These are phyloP conservation scores for Taxawa tesnikishii DNA, from an alignment of 2,329 filamentous ascomycete genomes.

Conservation along the genomic window DNA sequence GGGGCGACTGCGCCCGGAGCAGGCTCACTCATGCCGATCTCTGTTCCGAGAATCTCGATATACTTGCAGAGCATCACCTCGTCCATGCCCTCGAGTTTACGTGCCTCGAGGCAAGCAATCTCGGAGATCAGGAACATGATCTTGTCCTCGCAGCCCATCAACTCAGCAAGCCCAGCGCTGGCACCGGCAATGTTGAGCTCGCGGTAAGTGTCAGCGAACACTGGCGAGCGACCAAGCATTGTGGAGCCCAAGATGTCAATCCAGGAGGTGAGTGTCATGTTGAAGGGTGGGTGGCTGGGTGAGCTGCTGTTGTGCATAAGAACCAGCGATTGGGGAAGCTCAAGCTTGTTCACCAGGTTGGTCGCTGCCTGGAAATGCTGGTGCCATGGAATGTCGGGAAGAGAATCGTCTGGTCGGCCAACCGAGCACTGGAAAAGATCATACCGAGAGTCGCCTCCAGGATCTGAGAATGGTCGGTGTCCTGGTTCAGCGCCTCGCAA, in stretches of 20 bases:
- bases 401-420: slow-evolving; percentile 68
- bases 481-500: slow-evolving; percentile 66
- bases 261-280: slow-evolving; percentile 90
- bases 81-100: slow-evolving; percentile 73
- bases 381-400: slow-evolving; percentile 91
- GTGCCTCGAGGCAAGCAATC: slow-evolving; percentile 85
- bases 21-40: slow-evolving; percentile 71
- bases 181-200: slow-evolving; percentile 66
- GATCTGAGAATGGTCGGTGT: slow-evolving; percentile 76
- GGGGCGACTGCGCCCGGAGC: slow-evolving; percentile 35
- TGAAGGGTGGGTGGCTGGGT: slow-evolving; percentile 60
- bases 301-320: slow-evolving; percentile 32
- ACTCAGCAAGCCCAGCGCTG: slow-evolving; percentile 66
- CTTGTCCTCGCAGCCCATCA: slow-evolving; percentile 95
- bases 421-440: slow-evolving; percentile 96
- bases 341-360: slow-evolving; percentile 72
- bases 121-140: slow-evolving; percentile 98
- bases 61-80: slow-evolving; percentile 80
- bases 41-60: slow-evolving; percentile 74
- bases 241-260: slow-evolving; percentile 94
- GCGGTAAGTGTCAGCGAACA: slow-evolving; percentile 89
- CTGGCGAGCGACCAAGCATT: slow-evolving; percentile 75
- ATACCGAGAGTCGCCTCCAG: slow-evolving; percentile 86
- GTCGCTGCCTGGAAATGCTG: slow-evolving; percentile 90
- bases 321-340: slow-evolving; percentile 55